Percentiles rank a stretch among this genome's conserved stretches.
These are phyloP conservation scores for Miscanthus lutarioriparius DNA, from an alignment of 176 grass and related monocot genomes.

Conservation along the genomic window DNA sequence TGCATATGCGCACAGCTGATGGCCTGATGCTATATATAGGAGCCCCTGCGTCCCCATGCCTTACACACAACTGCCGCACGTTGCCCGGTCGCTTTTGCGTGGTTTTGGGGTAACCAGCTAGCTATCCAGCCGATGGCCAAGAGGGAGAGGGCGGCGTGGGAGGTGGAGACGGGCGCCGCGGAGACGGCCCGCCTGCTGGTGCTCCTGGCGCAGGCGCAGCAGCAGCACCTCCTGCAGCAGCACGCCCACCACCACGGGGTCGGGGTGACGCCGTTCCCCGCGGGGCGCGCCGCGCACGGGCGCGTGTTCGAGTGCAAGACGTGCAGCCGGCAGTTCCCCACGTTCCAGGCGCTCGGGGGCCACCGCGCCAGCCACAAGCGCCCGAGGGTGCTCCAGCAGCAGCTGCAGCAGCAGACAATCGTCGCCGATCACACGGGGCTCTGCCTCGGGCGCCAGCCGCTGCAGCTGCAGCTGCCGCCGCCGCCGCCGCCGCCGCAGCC, in stretches of 20 bases:
- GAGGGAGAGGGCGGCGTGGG: constrained; percentile 40
- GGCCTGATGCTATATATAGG: neutral
- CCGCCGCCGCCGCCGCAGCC: neutral
- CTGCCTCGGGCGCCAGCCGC: constrained; percentile 26
- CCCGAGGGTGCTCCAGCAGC: constrained; percentile 15
- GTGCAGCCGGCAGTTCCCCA: constrained; percentile 71
- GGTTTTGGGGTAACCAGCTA: neutral
- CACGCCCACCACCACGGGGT: neutral
- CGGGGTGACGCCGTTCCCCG: neutral
- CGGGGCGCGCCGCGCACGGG: neutral
- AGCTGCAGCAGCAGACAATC: neutral
- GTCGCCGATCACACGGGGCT: neutral
- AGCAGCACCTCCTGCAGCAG: neutral
- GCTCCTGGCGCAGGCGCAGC: constrained; percentile 55
- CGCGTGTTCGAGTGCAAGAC: constrained; percentile 97
- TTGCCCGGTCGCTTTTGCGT: neutral
- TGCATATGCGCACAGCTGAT: neutral
- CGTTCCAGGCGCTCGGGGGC: constrained; percentile 93
- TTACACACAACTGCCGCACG: neutral
- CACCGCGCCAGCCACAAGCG: constrained; percentile 93
- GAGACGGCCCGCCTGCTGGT: constrained; percentile 65
- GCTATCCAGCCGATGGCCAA: constrained; percentile 38
- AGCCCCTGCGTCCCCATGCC: neutral
- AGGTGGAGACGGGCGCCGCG: constrained; percentile 36
- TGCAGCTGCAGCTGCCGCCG: neutral